Evolutionary conservation across 257 asterid genomes (phyloP), one percentile per base, ranked within the genome.

Genomic region (Plantago elongata): DNA sequence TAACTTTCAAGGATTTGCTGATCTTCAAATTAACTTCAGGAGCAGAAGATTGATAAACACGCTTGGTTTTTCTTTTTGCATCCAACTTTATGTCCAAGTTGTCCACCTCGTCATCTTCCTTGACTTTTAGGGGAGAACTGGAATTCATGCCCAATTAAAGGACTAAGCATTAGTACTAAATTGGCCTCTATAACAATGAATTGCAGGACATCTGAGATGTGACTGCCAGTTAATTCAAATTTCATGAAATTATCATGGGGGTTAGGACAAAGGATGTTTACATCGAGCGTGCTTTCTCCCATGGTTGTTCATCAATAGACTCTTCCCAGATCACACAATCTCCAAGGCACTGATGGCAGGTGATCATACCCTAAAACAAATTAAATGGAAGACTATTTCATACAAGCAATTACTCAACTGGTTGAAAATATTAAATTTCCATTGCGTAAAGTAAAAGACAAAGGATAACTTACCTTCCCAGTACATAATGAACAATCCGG

Each of bases 301-400:
- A 92, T 50, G 97, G 99, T 34, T 64, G 77, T 77, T 92, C 97
- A 61, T 92, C 97, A 18, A 89, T 86, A 12, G 93, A 84, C 64
- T 92, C 98, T 79, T 92, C 96, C 99, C 99, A 92, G 52, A 92
- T 79, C 64, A 92, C 97, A 70, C 99, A 87, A 61, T 89, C 99
- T 56, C 97, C 99, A 54, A 61, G 75, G 70, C 99, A 92, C 77
- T 83, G 90, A 56, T 77, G 73, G 75, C 99, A 89, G 57, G 85
- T 79, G 61, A 76, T 71, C 37, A 81, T 73, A 47, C 97, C 98
- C 99, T 92, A 69, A 49, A 22, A 46, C 51, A 67, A 11, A 45
- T 13, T 15, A 52, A 50, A 55, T 51, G 17, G 22, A 60, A 62
- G 37, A n/a, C 14, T 7, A 60, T 45, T 61, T 40, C 51, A 34